A percentile compares a stretch with the other conserved stretches of the same genome.
These are phyloP conservation scores for Turnera subulata DNA, from an alignment of 345 rosid species.

Conservation along the genomic window DNA sequence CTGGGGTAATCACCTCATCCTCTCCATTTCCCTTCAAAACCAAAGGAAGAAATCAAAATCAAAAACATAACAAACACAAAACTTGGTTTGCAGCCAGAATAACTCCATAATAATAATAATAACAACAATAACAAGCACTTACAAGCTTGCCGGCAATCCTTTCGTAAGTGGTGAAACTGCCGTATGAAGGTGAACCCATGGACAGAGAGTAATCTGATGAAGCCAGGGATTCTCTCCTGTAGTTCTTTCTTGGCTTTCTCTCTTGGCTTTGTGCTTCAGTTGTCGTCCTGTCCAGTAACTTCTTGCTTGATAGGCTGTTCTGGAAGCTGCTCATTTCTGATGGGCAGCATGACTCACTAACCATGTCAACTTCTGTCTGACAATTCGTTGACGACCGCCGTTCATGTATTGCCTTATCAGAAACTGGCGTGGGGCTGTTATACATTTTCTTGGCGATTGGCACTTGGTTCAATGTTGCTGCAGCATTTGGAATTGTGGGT, in stretches of 20 bases:
- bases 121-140: constrained; percentile 16
- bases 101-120: too few species aligned
- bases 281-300: constrained; percentile 9
- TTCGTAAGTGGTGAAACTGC: constrained; percentile 81
- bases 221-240: constrained; percentile 62
- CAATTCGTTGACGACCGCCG: constrained; percentile 26
- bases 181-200: constrained; percentile 51
- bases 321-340: constrained; percentile 57
- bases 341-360: constrained; percentile 39
- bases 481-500: constrained; percentile 9
- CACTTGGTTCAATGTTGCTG: constrained; percentile 13
- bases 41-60: constrained; percentile 2
- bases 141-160: constrained; percentile 60
- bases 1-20: constrained; percentile 64
- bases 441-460: constrained; percentile 26
- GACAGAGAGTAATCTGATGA: constrained; percentile 64
- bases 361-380: constrained; percentile 37
- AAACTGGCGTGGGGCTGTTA: constrained; percentile 19
- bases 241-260: constrained; percentile 30
- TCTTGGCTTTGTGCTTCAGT: constrained; percentile 47
- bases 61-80: background rate
- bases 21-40: constrained; percentile 47
- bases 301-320: constrained; percentile 33
- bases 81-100: too few species aligned
- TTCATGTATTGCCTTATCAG: constrained; percentile 16